Percentiles rank a stretch among this genome's conserved stretches.
Conservation (phyloP, 768 basidiomycete species). For the Rubroboletus satanas region DNA sequence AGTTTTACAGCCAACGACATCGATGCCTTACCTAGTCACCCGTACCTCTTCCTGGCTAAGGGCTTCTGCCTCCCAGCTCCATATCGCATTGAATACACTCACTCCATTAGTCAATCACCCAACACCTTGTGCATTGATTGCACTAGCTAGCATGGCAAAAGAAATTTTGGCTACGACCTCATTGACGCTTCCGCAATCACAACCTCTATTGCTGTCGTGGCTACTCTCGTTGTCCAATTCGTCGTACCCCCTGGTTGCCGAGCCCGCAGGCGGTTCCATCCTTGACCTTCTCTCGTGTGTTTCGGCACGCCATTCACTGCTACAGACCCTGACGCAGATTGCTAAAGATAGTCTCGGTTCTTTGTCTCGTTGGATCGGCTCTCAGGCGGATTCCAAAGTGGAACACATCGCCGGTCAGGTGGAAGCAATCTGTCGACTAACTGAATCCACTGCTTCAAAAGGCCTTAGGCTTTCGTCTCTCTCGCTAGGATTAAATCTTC, state of each 20-base stretch:
- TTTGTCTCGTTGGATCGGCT: constrained; percentile 67
- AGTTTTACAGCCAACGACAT: constrained; percentile 20
- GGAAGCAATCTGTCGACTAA: constrained; percentile 62
- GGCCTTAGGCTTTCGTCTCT: constrained; percentile 39
- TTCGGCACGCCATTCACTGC: constrained; percentile 45
- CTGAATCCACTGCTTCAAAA: constrained; percentile 15
- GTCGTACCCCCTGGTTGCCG: constrained; percentile 48
- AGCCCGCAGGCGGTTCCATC: constrained; percentile 46
- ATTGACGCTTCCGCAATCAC: constrained; percentile 63
- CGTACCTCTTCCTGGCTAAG: constrained; percentile 77
- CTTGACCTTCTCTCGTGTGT: constrained; percentile 39
- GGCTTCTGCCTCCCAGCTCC: constrained; percentile 77
- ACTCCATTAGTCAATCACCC: constrained; percentile 70
- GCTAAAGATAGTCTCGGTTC: constrained; percentile 62
- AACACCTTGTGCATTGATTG: constrained; percentile 57
- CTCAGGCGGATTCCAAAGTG: constrained; percentile 71
- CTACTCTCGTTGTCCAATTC: constrained; percentile 71
- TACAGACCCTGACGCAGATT: constrained; percentile 58
- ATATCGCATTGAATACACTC: constrained; percentile 76
- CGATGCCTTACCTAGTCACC: constrained; percentile 44
- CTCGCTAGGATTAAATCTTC: constrained; percentile 49
- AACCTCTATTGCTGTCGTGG: constrained; percentile 64
- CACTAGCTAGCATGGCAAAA: constrained; percentile 54
- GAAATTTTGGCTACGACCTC: constrained; percentile 51
- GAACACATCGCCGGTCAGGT: constrained; percentile 65